Percentiles rank a stretch among this genome's conserved stretches.
These are phyloP conservation scores for Penicillium longicatenatum DNA, from an alignment of 495 filamentous ascomycete genomes.

Conservation along the genomic window DNA sequence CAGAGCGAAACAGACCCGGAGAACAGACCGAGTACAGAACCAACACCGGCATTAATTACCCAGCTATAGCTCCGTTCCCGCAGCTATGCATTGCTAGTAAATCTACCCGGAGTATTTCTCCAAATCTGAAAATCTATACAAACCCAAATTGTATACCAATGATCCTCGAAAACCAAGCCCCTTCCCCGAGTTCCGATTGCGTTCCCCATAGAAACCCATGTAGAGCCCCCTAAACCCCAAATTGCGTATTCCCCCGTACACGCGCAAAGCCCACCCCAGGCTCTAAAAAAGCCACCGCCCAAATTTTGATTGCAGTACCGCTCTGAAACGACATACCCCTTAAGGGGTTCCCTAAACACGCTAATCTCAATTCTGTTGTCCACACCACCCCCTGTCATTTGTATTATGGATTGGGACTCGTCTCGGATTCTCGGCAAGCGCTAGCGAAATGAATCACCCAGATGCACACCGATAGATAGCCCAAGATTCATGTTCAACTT, in stretches of 20 bases:
- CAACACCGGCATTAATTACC: background rate
- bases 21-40: background rate
- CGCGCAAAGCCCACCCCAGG: background rate
- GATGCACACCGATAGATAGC: background rate
- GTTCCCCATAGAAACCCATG: background rate
- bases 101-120: background rate
- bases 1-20: too few species aligned
- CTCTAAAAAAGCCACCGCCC: slow-evolving; percentile 1
- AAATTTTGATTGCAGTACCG: background rate
- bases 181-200: background rate
- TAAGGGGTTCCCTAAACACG: slow-evolving; percentile 1
- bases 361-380: slow-evolving; percentile 5
- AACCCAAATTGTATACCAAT: background rate
- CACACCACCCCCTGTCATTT: slow-evolving; percentile 2
- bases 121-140: background rate
- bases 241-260: background rate
- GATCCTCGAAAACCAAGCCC: background rate
- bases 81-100: background rate
- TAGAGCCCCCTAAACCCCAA: background rate
- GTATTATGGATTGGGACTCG: background rate
- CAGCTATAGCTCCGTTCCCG: slow-evolving; percentile 6
- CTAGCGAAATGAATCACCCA: background rate
- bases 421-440: slow-evolving; percentile 1
- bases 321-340: background rate
- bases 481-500: background rate